Percentiles rank a stretch among this genome's conserved stretches.
Evolutionary conservation across 305 asterid genomes (phyloP).

Genomic region (Solanum chacoense): DNA sequence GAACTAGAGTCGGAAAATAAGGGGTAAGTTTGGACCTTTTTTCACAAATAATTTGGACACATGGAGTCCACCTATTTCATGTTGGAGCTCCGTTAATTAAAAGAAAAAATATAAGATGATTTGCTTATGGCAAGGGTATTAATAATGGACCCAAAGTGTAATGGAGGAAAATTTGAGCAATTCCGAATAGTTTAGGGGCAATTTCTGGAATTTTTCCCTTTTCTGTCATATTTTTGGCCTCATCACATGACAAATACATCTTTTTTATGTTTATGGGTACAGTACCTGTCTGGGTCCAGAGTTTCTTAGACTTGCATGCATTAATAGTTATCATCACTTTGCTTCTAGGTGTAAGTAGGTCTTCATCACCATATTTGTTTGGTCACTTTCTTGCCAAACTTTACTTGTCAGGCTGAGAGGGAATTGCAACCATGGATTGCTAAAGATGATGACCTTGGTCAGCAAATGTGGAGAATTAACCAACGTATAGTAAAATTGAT

Average conservation of each 20-base stretch:
- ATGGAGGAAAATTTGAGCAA: not conserved
- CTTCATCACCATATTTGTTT: conserved; percentile 11
- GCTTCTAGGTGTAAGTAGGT: not conserved
- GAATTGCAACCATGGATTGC: conserved; percentile 96
- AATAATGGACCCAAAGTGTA: not conserved
- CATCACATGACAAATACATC: not conserved
- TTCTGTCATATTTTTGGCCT: not conserved
- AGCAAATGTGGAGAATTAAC: conserved; percentile 88
- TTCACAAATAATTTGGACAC: not conserved
- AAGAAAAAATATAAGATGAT: not conserved
- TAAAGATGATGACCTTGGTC: conserved; percentile 87
- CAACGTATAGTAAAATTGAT: conserved; percentile 84
- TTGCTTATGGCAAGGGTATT: not conserved
- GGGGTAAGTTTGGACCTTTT: not conserved
- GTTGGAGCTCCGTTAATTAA: not conserved
- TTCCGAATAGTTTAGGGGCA: not conserved
- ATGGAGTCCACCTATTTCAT: not conserved
- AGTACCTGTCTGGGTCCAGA: not conserved
- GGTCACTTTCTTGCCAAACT: conserved; percentile 32
- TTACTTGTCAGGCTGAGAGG: conserved; percentile 83
- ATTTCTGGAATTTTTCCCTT: not conserved
- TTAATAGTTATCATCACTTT: not conserved
- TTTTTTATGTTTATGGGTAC: not conserved
- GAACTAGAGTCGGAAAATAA: not conserved
- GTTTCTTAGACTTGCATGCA: not conserved